These are phyloP conservation scores for Alternaria gansuensis DNA, from an alignment of 2,329 filamentous ascomycete species.

Conservation along the genomic window DNA sequence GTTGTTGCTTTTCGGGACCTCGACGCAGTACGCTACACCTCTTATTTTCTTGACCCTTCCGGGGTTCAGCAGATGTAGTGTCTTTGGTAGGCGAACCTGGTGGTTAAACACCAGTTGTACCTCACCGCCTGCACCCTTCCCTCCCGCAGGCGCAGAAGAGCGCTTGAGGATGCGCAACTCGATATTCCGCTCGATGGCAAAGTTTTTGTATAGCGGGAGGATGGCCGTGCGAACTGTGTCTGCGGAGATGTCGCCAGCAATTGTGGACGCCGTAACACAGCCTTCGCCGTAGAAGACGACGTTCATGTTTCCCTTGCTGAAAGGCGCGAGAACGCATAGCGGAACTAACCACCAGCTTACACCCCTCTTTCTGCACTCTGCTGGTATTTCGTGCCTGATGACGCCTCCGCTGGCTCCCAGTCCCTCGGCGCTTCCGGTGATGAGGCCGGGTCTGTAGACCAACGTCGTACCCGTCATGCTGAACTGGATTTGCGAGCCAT, in stretches of 20 bases:
- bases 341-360: constrained; percentile 92
- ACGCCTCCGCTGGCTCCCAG: constrained; percentile 77
- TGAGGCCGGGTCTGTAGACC: constrained; percentile 89
- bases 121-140: constrained; percentile 83
- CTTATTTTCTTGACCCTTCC: constrained; percentile 88
- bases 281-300: constrained; percentile 89
- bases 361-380: constrained; percentile 78
- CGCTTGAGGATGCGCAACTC: constrained; percentile 83
- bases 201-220: constrained; percentile 86
- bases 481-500: constrained; percentile 93
- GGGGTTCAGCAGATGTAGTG: constrained; percentile 83
- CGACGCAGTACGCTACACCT: constrained; percentile 92
- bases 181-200: constrained; percentile 86
- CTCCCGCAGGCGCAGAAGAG: constrained; percentile 73
- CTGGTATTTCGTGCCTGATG: constrained; percentile 81
- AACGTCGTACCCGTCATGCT: constrained; percentile 95
- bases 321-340: constrained; percentile 88
- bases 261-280: constrained; percentile 88
- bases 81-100: constrained; percentile 92
- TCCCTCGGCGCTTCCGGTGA: constrained; percentile 83
- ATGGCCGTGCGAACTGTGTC: constrained; percentile 94
- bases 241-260: constrained; percentile 84
- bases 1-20: constrained; percentile 92
- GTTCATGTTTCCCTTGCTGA: constrained; percentile 90
- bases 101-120: constrained; percentile 95